Percentiles rank a stretch among this genome's conserved stretches.
phyloP scores from a whole-genome alignment of 768 basidiomycete genomes.

The Mycena amicta region DNA sequence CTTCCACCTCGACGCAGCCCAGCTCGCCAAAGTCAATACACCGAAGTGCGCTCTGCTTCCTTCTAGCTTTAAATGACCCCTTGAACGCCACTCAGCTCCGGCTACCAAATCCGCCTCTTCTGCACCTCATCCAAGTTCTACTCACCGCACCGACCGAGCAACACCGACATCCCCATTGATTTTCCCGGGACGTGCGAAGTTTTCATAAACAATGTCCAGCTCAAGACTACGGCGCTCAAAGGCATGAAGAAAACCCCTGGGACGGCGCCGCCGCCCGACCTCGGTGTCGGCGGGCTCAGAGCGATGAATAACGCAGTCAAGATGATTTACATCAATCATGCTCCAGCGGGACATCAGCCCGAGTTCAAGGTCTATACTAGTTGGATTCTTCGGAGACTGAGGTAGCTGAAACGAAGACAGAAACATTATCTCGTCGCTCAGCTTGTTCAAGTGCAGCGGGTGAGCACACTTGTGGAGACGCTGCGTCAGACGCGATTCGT shows the following conservation, averaged over 20 bases:
- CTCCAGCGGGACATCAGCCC: conserved; percentile 41
- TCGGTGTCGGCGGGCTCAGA: conserved; percentile 20
- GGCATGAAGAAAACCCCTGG: conserved; percentile 75
- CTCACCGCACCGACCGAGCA: conserved; percentile 38
- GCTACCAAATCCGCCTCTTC: conserved; percentile 65
- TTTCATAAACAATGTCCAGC: conserved; percentile 50
- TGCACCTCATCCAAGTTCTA: conserved; percentile 64
- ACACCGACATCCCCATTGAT: conserved; percentile 55
- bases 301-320: conserved; percentile 48
- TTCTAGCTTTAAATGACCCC: too few species aligned
- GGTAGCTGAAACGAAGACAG: conserved; percentile 32
- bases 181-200: conserved; percentile 70
- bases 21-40: conserved; percentile 27
- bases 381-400: conserved; percentile 5
- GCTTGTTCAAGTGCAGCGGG: conserved; percentile 59
- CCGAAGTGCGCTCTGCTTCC: not conserved
- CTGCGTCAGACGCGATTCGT: conserved; percentile 56
- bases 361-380: conserved; percentile 44
- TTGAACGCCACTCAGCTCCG: conserved; percentile 36
- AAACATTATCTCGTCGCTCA: conserved; percentile 66
- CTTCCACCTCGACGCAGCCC: conserved; percentile 49
- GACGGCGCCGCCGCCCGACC: conserved; percentile 63
- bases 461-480: conserved; percentile 54
- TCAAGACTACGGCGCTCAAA: conserved; percentile 55
- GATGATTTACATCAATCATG: conserved; percentile 61